phyloP scores from a whole-genome alignment of 1,284 basidiomycete genomes.

The Wallemia mellicola region DNA sequence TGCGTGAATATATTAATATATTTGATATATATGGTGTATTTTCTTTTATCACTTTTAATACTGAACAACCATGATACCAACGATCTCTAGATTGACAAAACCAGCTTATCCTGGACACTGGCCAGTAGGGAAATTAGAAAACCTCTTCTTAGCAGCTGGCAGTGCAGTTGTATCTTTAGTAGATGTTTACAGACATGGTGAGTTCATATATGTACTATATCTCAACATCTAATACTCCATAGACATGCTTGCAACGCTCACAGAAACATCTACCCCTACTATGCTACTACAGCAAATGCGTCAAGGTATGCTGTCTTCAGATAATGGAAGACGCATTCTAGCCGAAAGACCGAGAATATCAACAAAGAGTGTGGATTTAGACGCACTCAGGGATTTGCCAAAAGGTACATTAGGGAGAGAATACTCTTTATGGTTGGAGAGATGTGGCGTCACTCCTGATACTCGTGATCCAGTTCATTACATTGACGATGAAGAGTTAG shows the following conservation, averaged over 20 bases:
- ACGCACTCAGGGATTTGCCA: constrained; percentile 30
- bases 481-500: constrained; percentile 69
- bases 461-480: constrained; percentile 76
- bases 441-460: constrained; percentile 78
- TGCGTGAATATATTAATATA: too few species aligned
- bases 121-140: constrained; percentile 23
- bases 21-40: too few species aligned
- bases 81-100: not conserved
- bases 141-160: constrained; percentile 54
- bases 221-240: constrained; percentile 2
- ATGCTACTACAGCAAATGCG: constrained; percentile 49
- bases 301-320: constrained; percentile 42
- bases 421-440: constrained; percentile 70
- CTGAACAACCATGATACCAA: not conserved
- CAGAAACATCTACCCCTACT: constrained; percentile 52
- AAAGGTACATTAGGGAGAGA: constrained; percentile 60
- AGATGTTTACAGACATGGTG: constrained; percentile 17
- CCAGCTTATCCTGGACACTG: not conserved
- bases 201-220: not conserved
- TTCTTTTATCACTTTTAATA: too few species aligned
- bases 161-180: constrained; percentile 54
- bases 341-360: constrained; percentile 57
- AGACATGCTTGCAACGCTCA: constrained; percentile 82
- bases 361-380: constrained; percentile 43
- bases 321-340: constrained; percentile 54